Evolutionary conservation across 1,284 basidiomycete species (phyloP), one percentile per base, ranked within the genome.

Genomic region (Trametes polyzona): DNA sequence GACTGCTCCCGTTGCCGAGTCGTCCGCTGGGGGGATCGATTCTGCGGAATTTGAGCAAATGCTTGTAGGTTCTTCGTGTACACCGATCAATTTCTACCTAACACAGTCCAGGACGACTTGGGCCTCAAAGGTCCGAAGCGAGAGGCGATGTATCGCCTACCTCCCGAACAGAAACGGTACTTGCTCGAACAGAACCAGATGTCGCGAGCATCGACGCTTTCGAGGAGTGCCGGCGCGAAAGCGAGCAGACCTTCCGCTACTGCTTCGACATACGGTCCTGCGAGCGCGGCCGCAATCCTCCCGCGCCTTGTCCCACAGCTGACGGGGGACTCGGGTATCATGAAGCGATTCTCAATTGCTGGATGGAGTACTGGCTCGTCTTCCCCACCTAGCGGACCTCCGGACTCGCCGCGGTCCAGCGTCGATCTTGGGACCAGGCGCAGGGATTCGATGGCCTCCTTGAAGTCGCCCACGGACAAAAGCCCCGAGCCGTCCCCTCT

Each of bases 121-220:
- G 91, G 85, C 11, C 71, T 95, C 56, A 92, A 90, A 68, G 88
- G 84, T 14, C 79, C 83, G 1, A 84, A 84, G 63, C 82, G 90
- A 41, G 76, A 76, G 6, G 82, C 79, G 0, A 90, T 95, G 86
- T 77, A 85, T 55, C 74, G 81, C 4, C 73, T 95, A 14, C 74
- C 90, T 0, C 60, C 73, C 7, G 83, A 88, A 51, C 84, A 88
- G 65, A 92, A 92, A 73, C 80, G 78, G 42, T 88, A 87, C 62
- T 72, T 95, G 1, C 73, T 95, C 30, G 74, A 77, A 27, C 86
- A 88, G 66, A 79, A 82, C 65, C 59, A 67, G 49, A 62, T 70
- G 41, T 59, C 65, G 32, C 73, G 73, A 26, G 69, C 76, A 54
- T 47, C 71, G 57, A 72, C 75, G 39, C 65, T 76, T 61, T 60